These are phyloP conservation scores for Clarireedia monteithiana DNA, from an alignment of 2,329 filamentous ascomycete species.

Conservation along the genomic window DNA sequence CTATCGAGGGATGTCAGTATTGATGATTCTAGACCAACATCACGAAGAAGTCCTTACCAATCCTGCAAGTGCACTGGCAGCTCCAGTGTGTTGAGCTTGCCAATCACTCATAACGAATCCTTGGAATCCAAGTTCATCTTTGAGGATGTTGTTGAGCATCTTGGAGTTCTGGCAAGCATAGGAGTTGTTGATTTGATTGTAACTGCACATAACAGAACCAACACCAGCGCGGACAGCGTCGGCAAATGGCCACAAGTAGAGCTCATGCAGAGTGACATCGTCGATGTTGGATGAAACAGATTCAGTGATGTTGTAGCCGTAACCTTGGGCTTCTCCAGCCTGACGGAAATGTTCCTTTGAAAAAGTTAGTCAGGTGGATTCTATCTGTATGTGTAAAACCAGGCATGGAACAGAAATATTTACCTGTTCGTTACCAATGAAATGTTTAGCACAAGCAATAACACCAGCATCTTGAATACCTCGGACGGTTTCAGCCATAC, in stretches of 20 bases:
- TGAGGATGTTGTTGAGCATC: constrained; percentile 66
- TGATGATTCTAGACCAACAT: constrained; percentile 25
- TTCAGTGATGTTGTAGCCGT: constrained; percentile 56
- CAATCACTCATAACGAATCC: constrained; percentile 79
- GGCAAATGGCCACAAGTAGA: constrained; percentile 55
- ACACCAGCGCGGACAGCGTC: constrained; percentile 61
- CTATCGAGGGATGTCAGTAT: constrained; percentile 56
- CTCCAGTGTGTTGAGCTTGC: constrained; percentile 40
- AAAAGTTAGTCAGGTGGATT: not conserved
- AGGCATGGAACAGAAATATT: not conserved
- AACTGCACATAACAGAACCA: constrained; percentile 76
- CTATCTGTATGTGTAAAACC: constrained; percentile 33
- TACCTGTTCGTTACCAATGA: constrained; percentile 64
- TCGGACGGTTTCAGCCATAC: constrained; percentile 63
- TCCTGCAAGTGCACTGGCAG: constrained; percentile 2
- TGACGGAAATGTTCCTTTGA: constrained; percentile 46
- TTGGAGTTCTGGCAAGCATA: constrained; percentile 75
- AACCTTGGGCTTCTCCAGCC: constrained; percentile 38
- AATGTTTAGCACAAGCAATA: constrained; percentile 78
- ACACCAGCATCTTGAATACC: constrained; percentile 78
- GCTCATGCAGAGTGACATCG: constrained; percentile 53
- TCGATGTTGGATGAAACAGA: constrained; percentile 47
- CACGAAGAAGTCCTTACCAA: not conserved
- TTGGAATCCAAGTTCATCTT: constrained; percentile 73
- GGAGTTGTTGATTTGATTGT: constrained; percentile 75